Base-by-base conservation (phyloP, 345 rosid species). In the Garcia nutans region DNA sequence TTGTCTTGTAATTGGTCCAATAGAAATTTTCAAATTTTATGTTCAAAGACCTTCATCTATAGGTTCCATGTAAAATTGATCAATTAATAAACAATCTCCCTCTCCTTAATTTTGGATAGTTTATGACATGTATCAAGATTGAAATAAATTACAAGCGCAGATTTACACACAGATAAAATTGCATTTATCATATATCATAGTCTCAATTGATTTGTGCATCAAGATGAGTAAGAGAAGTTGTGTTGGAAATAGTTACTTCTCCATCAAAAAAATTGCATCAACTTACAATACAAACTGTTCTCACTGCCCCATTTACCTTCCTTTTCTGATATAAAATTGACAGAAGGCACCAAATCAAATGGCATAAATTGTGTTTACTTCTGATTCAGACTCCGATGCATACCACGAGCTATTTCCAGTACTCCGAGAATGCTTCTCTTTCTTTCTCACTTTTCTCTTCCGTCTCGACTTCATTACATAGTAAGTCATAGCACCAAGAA, bases 401-500 rank as follows among this genome's bases (percentile, higher is more conserved):
- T 71, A 71, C 82, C 80, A 76, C 1, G 88, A 85, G 55, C 70
- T 57, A 12, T 78, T 69, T 42, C 74, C 82, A 7, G 41, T 5
- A 12, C 74, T 88, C 71, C 88, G 81, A 26, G 77, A 81, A 33
- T 28, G 49, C 79, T 85, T 90, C 80, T 86, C 87, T 77, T 81
- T 88, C 91, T 84, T 91, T 81, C 86, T 88, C 55, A 80, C 82
- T 68, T 71, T 82, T 56, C 96, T 79, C 9, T 81, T 80, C 80
- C 88, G 81, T 79, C 84, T 89, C 5, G 89, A 84, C 68, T 88
- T 89, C 80, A 93, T 83, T 10, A 93, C 94, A n/a, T 88, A 89
- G 59, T 86, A 93, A 20, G 97, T 92, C 97, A 96, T 93, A 47
- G 84, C 76, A 75, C 94, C 81, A 33, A 93, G 87, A 22, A 90